These are phyloP conservation scores for Sordaria brevicollis DNA, from an alignment of 495 filamentous ascomycete genomes.

Conservation along the genomic window DNA sequence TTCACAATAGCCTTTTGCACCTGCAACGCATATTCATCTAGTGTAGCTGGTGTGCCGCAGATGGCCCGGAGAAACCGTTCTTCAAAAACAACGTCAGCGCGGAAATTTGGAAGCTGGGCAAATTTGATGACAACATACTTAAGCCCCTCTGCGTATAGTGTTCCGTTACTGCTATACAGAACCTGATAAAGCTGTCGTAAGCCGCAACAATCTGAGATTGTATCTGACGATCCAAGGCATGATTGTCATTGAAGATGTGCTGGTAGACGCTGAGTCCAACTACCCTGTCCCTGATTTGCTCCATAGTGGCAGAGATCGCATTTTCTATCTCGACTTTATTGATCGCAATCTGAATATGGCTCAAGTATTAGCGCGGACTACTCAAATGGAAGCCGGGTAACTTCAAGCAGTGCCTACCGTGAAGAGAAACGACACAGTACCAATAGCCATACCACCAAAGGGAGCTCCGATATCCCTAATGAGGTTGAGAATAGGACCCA, in stretches of 20 bases:
- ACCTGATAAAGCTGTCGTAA: neutral
- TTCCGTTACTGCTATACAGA: neutral
- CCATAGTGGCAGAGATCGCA: neutral
- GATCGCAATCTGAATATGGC: neutral
- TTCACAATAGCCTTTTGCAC: neutral
- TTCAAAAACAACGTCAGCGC: neutral
- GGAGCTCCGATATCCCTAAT: neutral
- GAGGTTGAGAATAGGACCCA: neutral
- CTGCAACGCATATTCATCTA: neutral
- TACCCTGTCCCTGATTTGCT: neutral
- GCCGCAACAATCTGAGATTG: neutral
- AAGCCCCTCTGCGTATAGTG: neutral
- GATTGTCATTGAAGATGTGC: neutral
- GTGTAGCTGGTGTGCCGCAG: neutral
- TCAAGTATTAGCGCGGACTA: neutral
- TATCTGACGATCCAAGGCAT: neutral
- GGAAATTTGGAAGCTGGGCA: neutral
- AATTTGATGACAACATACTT: neutral
- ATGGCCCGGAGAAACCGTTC: neutral
- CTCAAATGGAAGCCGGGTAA: neutral
- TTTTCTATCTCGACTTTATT: neutral
- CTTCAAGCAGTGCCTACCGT: neutral
- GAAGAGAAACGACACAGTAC: neutral
- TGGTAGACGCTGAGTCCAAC: neutral
- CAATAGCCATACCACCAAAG: neutral